Evolutionary conservation across 495 filamentous ascomycete genomes (phyloP).

Genomic region (Penicillium flavigenum): DNA sequence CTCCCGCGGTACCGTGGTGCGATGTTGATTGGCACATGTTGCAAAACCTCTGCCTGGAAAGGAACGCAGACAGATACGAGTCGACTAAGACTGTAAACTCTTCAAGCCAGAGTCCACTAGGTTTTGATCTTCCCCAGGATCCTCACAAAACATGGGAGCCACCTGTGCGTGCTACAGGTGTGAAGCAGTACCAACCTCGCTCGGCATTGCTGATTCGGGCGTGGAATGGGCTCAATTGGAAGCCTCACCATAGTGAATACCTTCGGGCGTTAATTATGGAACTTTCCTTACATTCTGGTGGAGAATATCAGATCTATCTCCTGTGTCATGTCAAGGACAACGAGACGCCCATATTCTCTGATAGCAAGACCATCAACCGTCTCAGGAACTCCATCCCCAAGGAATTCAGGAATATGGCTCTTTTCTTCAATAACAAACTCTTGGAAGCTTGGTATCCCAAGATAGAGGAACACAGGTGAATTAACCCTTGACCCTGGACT

Average conservation of each 20-base stretch:
- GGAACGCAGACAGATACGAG: conserved; percentile 61
- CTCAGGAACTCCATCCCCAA: conserved; percentile 52
- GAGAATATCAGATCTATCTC: conserved; percentile 74
- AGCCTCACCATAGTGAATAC: conserved; percentile 65
- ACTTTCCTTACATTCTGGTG: conserved; percentile 67
- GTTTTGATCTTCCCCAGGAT: conserved; percentile 20
- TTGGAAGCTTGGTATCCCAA: conserved; percentile 33
- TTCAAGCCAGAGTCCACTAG: conserved; percentile 16
- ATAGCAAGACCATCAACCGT: conserved; percentile 50
- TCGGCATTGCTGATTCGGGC: conserved; percentile 71
- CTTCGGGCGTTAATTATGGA: conserved; percentile 75
- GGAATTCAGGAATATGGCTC: conserved; percentile 65
- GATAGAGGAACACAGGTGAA: conserved; percentile 28
- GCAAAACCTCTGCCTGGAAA: conserved; percentile 60
- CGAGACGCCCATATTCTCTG: conserved; percentile 49
- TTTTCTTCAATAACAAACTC: conserved; percentile 60
- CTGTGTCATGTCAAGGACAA: conserved; percentile 70
- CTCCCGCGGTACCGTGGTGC: conserved; percentile 57
- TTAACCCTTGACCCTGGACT: not conserved
- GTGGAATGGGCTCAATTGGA: conserved; percentile 66
- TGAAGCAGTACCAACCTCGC: conserved; percentile 36
- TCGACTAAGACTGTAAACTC: conserved; percentile 1
- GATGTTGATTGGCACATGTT: conserved; percentile 68
- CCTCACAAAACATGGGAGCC: conserved; percentile 10
- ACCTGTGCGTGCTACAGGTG: not conserved